Percentiles rank a stretch among this genome's conserved stretches.
Evolutionary conservation across 106 monocot species (phyloP).

Genomic region (Dioscorea zingiberensis): DNA sequence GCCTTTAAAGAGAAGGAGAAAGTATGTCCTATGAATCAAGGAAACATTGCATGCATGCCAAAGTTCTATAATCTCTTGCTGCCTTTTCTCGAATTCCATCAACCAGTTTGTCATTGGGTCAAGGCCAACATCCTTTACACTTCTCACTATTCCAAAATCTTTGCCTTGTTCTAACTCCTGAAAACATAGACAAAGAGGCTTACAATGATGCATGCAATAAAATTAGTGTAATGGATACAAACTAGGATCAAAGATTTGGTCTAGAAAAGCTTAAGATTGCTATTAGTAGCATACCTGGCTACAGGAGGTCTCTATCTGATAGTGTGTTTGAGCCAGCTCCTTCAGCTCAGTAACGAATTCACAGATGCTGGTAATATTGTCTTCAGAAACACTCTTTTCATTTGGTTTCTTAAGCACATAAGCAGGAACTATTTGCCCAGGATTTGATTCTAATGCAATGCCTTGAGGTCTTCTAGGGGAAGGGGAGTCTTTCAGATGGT

Average conservation of each 20-base stretch:
- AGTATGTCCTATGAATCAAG: conserved; percentile 70
- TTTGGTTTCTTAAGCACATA: neutral
- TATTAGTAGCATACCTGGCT: too few relatives aligned
- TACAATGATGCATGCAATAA: too few relatives aligned
- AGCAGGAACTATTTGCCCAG: too few relatives aligned
- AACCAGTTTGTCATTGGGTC: conserved; percentile 34
- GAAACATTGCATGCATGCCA: conserved; percentile 91
- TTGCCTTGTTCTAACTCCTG: neutral
- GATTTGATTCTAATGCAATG: too few relatives aligned
- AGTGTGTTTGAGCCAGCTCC: conserved; percentile 31
- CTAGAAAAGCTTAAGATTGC: too few relatives aligned
- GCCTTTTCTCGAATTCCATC: conserved; percentile 63
- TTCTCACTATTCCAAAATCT: conserved; percentile 13
- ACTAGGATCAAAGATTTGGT: too few relatives aligned
- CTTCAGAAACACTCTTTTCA: conserved; percentile 7
- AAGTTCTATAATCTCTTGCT: conserved; percentile 57
- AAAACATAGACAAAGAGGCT: too few relatives aligned
- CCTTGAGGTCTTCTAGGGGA: too few relatives aligned
- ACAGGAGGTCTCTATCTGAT: neutral
- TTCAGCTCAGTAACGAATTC: conserved; percentile 33
- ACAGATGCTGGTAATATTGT: conserved; percentile 15
- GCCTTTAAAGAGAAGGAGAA: conserved; percentile 88
- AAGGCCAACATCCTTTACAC: conserved; percentile 30
- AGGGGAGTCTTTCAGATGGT: too few relatives aligned
- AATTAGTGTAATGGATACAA: too few relatives aligned